Evolutionary conservation across 2,329 filamentous ascomycete species (phyloP).

Genomic region (Exophiala spinifera): DNA sequence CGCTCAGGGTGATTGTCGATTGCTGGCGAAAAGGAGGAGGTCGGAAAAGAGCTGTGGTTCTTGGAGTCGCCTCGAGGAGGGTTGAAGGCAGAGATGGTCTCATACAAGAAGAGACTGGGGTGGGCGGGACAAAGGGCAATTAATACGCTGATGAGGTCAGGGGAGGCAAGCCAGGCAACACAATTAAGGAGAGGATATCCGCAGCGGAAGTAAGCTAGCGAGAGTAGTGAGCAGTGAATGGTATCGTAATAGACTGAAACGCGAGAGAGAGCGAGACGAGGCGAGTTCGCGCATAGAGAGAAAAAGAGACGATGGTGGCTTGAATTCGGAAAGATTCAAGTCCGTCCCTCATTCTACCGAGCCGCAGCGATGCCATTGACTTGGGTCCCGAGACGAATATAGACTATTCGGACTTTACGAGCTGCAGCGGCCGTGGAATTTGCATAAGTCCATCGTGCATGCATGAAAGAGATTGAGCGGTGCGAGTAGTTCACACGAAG

Average conservation of each 20-base stretch:
- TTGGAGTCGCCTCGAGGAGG: conserved; percentile 21
- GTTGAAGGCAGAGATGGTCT: conserved; percentile 12
- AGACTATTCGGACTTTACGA: too few species aligned
- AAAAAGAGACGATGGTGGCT: too few species aligned
- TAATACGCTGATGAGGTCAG: not conserved
- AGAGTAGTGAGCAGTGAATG: not conserved
- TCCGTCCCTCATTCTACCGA: too few species aligned
- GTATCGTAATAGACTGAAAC: not conserved
- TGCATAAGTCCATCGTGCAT: too few species aligned
- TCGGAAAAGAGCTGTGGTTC: not conserved
- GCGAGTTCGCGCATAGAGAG: too few species aligned
- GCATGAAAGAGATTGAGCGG: too few species aligned
- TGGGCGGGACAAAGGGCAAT: not conserved
- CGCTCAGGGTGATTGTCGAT: conserved; percentile 12
- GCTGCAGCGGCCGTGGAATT: too few species aligned
- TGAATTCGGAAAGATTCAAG: too few species aligned
- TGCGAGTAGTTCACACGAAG: too few species aligned
- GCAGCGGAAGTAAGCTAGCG: not conserved
- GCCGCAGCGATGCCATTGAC: too few species aligned
- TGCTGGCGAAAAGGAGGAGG: conserved; percentile 13
- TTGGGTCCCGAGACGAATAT: too few species aligned
- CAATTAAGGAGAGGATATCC: not conserved
- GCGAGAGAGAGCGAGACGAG: not conserved
- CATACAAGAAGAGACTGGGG: conserved; percentile 12
- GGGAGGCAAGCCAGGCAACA: not conserved